Evolutionary conservation across 257 asterid species (phyloP).

Genomic region (Solanum lycopersicoides): DNA sequence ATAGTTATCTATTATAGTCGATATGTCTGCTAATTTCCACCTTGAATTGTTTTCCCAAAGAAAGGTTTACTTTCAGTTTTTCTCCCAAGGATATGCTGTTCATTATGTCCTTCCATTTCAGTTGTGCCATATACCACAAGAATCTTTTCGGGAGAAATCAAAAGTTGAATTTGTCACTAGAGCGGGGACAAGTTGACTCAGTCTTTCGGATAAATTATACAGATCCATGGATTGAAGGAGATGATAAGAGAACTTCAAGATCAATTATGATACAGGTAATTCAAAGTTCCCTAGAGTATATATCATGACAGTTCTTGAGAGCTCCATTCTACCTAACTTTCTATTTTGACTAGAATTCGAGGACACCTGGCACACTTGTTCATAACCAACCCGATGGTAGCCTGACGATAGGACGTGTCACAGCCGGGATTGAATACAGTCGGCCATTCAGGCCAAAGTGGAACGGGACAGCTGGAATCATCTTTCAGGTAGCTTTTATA

Average conservation of each 20-base stretch:
- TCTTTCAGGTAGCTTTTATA: constrained; percentile 58
- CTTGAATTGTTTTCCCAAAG: background rate
- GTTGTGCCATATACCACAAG: constrained; percentile 85
- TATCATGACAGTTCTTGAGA: constrained; percentile 1
- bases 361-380: constrained; percentile 92
- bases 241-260: constrained; percentile 93
- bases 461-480: constrained; percentile 83
- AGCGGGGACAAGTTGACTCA: constrained; percentile 95
- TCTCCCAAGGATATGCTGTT: background rate
- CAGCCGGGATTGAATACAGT: constrained; percentile 86
- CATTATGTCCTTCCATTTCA: constrained; percentile 30
- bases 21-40: background rate
- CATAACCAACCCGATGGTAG: constrained; percentile 71
- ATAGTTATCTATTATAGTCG: background rate
- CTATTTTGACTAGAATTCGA: constrained; percentile 59
- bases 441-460: constrained; percentile 93
- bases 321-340: constrained; percentile 2
- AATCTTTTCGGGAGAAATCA: constrained; percentile 95
- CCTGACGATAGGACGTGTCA: constrained; percentile 75
- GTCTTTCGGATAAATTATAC: constrained; percentile 81
- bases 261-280: constrained; percentile 87
- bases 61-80: background rate
- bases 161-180: constrained; percentile 81
- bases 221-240: constrained; percentile 99
- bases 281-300: background rate